Evolutionary conservation across 352 stramenopile genomes (phyloP).

Genomic region (Pythium aristosporum): DNA sequence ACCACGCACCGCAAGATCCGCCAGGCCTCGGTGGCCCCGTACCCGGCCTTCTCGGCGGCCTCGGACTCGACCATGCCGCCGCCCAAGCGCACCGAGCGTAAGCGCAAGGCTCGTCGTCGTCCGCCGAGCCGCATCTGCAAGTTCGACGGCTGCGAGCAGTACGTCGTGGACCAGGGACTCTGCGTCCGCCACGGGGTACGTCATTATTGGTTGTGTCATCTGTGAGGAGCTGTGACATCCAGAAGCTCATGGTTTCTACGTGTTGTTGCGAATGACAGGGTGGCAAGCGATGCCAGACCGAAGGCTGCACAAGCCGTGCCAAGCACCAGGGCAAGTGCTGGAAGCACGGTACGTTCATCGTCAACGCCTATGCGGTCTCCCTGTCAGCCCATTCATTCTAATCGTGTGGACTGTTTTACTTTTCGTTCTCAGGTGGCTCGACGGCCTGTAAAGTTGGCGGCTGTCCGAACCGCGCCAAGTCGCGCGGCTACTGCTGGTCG

Average conservation of each 20-base stretch:
- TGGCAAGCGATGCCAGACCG: conserved; percentile 58
- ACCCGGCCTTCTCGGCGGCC: neutral
- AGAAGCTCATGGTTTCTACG: neutral
- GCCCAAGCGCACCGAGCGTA: conserved; percentile 39
- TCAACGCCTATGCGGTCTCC: neutral
- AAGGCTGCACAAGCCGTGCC: conserved; percentile 65
- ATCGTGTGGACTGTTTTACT: neutral
- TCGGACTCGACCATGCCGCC: neutral
- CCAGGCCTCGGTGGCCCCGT: neutral
- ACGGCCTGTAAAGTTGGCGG: conserved; percentile 65
- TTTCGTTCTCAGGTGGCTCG: conserved; percentile 37
- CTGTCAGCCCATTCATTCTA: neutral
- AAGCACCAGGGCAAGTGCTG: conserved; percentile 77
- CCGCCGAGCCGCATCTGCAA: conserved; percentile 72
- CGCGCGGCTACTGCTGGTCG: conserved; percentile 82
- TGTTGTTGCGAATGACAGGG: conserved; percentile 31
- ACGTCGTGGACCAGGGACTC: conserved; percentile 76
- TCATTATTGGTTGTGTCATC: neutral
- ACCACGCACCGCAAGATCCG: conserved; percentile 16
- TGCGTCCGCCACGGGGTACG: conserved; percentile 72
- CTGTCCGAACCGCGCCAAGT: conserved; percentile 84
- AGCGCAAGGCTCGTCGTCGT: conserved; percentile 46
- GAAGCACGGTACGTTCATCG: conserved; percentile 47
- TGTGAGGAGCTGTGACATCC: neutral
- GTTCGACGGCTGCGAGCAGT: conserved; percentile 70